Conservation (phyloP, 352 stramenopile species). For the Pythium aristosporum region DNA sequence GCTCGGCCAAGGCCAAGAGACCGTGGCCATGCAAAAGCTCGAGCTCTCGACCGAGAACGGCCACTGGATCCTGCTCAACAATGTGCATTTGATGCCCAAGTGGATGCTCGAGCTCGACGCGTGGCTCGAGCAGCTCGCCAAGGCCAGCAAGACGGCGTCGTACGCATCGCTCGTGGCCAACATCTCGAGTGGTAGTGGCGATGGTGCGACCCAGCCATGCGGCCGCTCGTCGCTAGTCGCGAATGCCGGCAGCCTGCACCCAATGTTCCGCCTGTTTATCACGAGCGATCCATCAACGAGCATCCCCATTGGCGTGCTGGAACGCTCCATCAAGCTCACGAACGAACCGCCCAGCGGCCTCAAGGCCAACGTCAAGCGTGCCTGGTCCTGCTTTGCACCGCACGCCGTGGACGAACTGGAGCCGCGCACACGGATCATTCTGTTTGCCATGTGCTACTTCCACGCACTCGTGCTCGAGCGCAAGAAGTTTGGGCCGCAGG, state of each 20-base stretch:
- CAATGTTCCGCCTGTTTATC: conserved; percentile 87
- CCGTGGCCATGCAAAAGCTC: conserved; percentile 88
- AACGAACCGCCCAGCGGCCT: conserved; percentile 86
- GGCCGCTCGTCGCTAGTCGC: conserved; percentile 25
- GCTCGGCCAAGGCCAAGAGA: conserved; percentile 93
- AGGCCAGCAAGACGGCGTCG: conserved; percentile 53
- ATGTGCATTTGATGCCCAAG: conserved; percentile 93
- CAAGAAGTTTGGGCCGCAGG: conserved; percentile 90
- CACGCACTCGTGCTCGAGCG: conserved; percentile 91
- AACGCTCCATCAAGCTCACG: conserved; percentile 89
- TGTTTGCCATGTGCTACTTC: conserved; percentile 93
- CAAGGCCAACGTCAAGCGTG: conserved; percentile 88
- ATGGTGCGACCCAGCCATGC: not conserved
- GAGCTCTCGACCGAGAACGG: conserved; percentile 87
- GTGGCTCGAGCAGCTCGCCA: conserved; percentile 84
- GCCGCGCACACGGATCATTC: conserved; percentile 79
- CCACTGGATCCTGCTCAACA: conserved; percentile 95
- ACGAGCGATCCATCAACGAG: conserved; percentile 82
- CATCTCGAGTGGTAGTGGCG: conserved; percentile 7
- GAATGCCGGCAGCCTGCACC: conserved; percentile 47
- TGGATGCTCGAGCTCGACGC: conserved; percentile 94
- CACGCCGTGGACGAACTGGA: conserved; percentile 82
- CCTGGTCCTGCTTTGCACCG: conserved; percentile 77
- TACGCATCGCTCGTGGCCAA: conserved; percentile 37
- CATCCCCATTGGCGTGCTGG: conserved; percentile 89